These are phyloP conservation scores for Stachybotrys chartarum DNA, from an alignment of 2,329 filamentous ascomycete genomes.

Conservation along the genomic window DNA sequence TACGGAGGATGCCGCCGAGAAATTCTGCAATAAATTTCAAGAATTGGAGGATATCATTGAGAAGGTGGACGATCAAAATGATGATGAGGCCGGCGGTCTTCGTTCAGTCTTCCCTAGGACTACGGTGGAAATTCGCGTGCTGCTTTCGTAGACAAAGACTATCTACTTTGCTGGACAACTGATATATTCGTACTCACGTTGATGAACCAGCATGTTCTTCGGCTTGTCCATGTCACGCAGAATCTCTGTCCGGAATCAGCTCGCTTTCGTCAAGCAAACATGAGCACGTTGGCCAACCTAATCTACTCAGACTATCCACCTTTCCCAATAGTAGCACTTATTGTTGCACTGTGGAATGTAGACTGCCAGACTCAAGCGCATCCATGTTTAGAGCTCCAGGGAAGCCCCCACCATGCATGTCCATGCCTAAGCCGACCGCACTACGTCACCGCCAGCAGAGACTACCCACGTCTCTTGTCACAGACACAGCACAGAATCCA, in stretches of 20 bases:
- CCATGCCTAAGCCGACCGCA: neutral
- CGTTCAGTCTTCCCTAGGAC: constrained; percentile 48
- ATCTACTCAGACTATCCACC: too few relatives aligned
- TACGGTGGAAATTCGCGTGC: constrained; percentile 50
- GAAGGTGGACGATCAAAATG: constrained; percentile 32
- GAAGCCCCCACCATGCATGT: neutral
- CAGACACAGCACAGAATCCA: neutral
- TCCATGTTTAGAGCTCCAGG: too few relatives aligned
- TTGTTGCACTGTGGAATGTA: too few relatives aligned
- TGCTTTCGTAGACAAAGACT: constrained; percentile 37
- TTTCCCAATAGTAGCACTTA: too few relatives aligned
- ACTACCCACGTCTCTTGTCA: neutral
- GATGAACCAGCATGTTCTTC: too few relatives aligned
- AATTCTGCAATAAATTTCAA: constrained; percentile 81
- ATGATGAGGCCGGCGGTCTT: constrained; percentile 14
- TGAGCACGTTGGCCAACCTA: too few relatives aligned
- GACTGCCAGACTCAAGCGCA: too few relatives aligned
- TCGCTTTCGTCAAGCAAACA: too few relatives aligned
- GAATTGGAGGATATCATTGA: constrained; percentile 44
- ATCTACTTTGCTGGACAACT: neutral
- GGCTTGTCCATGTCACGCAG: too few relatives aligned
- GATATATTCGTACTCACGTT: too few relatives aligned
- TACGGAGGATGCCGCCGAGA: constrained; percentile 74
- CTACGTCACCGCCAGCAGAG: neutral
- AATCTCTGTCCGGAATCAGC: too few relatives aligned